Conservation (phyloP, 2,329 filamentous ascomycete species). For the Colletotrichum trifolii region DNA sequence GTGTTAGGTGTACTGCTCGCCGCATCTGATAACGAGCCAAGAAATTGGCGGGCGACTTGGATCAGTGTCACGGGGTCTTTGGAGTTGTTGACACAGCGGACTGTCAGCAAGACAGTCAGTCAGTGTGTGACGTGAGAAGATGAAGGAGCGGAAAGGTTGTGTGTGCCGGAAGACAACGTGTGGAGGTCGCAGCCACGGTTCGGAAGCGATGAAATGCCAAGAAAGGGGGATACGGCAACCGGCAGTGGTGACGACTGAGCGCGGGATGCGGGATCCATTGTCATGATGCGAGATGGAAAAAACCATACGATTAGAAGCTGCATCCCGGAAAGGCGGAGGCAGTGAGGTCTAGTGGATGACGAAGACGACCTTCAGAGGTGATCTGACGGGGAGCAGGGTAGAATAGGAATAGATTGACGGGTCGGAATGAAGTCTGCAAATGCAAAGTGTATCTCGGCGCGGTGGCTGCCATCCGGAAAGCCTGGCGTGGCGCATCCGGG, state of each 20-base stretch:
- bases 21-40: slow-evolving; percentile 5
- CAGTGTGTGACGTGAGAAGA: slow-evolving; percentile 1
- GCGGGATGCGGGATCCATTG: background rate
- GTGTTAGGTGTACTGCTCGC: slow-evolving; percentile 7
- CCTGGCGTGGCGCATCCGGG: background rate
- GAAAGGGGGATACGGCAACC: slow-evolving; percentile 12
- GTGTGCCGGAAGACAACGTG: slow-evolving; percentile 4
- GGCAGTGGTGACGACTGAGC: background rate
- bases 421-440: slow-evolving; percentile 22
- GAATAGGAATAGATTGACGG: slow-evolving; percentile 18
- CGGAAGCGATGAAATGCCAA: slow-evolving; percentile 18
- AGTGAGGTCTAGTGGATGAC: slow-evolving; percentile 12
- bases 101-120: background rate
- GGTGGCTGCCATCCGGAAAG: slow-evolving; percentile 3
- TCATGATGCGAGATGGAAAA: slow-evolving; percentile 4
- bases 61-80: background rate
- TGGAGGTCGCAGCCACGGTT: background rate
- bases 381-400: background rate
- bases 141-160: background rate
- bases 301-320: slow-evolving; percentile 14
- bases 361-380: background rate
- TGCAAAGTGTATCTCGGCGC: slow-evolving; percentile 24
- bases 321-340: slow-evolving; percentile 12
- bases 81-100: slow-evolving; percentile 13
- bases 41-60: no score